Percentiles rank a stretch among this genome's conserved stretches.
Conservation (phyloP, 768 basidiomycete genomes). For the Trametes elegans region DNA sequence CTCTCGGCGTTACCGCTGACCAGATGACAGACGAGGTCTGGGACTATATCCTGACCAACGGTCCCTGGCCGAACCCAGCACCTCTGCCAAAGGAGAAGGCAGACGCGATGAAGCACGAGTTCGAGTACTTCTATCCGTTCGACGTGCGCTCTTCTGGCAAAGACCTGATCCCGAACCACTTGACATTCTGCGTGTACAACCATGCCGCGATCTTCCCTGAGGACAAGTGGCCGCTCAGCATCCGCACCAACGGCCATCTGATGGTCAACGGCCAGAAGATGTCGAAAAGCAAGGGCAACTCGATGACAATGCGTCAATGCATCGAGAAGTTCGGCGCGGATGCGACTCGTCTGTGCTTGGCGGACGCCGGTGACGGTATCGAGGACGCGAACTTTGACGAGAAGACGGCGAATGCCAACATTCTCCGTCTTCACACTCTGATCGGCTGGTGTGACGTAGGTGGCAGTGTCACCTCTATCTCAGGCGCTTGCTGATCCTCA, state of each 20-base stretch:
- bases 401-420: constrained; percentile 95
- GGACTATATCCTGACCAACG: constrained; percentile 88
- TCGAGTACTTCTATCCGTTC: constrained; percentile 97
- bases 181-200: constrained; percentile 92
- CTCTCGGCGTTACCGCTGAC: constrained; percentile 80
- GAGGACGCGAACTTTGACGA: constrained; percentile 99
- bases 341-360: constrained; percentile 86
- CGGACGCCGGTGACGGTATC: constrained; percentile 95
- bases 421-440: constrained; percentile 88
- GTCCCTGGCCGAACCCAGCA: constrained; percentile 67
- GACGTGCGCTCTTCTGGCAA: constrained; percentile 98
- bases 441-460: constrained; percentile 88
- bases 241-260: constrained; percentile 95
- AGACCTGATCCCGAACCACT: constrained; percentile 92
- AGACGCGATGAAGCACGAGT: constrained; percentile 85
- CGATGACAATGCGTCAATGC: constrained; percentile 83
- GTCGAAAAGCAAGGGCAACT: constrained; percentile 97
- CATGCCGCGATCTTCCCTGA: constrained; percentile 93
- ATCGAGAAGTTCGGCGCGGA: constrained; percentile 97
- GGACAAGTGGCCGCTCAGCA: constrained; percentile 86
- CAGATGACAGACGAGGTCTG: constrained; percentile 98
- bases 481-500: constrained; percentile 4
- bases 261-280: constrained; percentile 99
- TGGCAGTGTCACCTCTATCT: neutral
- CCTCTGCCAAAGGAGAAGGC: constrained; percentile 74